phyloP scores from a whole-genome alignment of 2,329 filamentous ascomycete genomes.

The Gremmenia infestans region DNA sequence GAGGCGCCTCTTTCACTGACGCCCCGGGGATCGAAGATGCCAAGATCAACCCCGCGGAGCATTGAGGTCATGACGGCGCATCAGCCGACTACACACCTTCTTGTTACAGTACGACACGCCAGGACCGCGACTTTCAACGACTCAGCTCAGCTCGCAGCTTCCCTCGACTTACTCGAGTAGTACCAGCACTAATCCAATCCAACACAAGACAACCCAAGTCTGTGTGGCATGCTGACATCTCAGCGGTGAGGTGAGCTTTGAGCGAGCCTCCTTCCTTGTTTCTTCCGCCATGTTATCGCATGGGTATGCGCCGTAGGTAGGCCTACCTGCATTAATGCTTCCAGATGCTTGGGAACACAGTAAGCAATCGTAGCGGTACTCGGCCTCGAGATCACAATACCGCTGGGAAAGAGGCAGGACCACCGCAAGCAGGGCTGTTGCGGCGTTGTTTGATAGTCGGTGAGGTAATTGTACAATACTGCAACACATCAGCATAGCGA shows the following conservation, averaged over 20 bases:
- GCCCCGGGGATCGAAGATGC: neutral
- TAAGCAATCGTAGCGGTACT: too few species aligned
- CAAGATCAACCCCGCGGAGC: constrained; percentile 4
- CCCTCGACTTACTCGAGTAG: too few species aligned
- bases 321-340: constrained; percentile 1
- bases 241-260: neutral
- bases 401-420: neutral
- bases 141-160: neutral
- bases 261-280: constrained; percentile 18
- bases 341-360: constrained; percentile 17
- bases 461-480: neutral
- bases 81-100: constrained; percentile 8
- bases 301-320: neutral
- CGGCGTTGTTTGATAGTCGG: neutral
- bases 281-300: neutral
- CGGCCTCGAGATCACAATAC: neutral
- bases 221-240: neutral
- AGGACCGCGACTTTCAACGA: neutral
- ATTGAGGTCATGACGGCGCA: neutral
- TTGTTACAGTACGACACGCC: neutral
- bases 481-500: neutral
- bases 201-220: neutral
- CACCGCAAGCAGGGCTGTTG: neutral
- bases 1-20: neutral
- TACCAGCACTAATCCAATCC: too few species aligned